Evolutionary conservation across 1,284 basidiomycete species (phyloP), one percentile per base, ranked within the genome.

Genomic region (Pholiota adiposa): DNA sequence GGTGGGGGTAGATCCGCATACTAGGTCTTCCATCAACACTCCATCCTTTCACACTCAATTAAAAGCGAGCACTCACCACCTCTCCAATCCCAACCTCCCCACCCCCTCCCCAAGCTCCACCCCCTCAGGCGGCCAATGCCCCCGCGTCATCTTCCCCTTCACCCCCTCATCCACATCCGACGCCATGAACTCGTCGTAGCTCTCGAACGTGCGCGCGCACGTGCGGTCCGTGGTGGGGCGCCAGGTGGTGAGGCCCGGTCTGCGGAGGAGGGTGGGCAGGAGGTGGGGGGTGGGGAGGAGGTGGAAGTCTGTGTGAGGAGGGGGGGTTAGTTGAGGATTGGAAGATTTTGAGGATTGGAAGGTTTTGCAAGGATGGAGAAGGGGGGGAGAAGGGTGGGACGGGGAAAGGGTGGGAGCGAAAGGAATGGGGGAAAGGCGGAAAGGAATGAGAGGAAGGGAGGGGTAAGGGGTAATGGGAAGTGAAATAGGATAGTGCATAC

Each of bases 1-100:
- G 78, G 73, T 99, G 96, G 2, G 97, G 96, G 70, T 98, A 94
- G 63, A 97, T 87, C 48, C 96, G 85, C 72, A 97, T 77, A 66
- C 94, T 96, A 31, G 54, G 51, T 41, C 36, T 25, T 56, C 7
- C 43, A 33, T 4, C 60, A 33, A 29, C 44, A 40, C 5, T 27
- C 46, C 23, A 21, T 29, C 6, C 23, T 16, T 25, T 49, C 29
- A 46, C 1, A 43, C 0, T 51, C 16, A 29, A n/a, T n/a, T n/a
- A n/a, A n/a, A n/a, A n/a, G n/a, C n/a, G 36, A 27, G 6, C 46
- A 78, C 85, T 54, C 58, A 93, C 93, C 92, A 93, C 63, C 87
- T 81, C 19, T 88, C 80, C 40, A 97, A 76, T 59, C 87, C 78
- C 27, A 93, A 72, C 44, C 29, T 19, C 23, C 79, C 79, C 0